A percentile compares a stretch with the other conserved stretches of the same genome.
These are phyloP conservation scores for Clonostachys sp. DNA, from an alignment of 2,329 filamentous ascomycete genomes.

Conservation along the genomic window DNA sequence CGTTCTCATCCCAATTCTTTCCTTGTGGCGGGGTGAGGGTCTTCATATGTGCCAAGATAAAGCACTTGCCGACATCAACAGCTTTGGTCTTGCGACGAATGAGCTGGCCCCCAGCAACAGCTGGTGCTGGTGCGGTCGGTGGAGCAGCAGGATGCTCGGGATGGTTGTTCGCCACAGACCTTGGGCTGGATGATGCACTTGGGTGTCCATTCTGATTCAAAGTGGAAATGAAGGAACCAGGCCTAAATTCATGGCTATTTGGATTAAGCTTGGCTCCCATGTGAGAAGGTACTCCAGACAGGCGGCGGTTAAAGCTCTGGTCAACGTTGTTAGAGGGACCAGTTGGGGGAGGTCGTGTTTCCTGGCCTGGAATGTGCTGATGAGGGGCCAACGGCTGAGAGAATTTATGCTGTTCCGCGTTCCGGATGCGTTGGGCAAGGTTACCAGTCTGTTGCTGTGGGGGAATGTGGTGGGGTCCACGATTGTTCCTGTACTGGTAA, in stretches of 20 bases:
- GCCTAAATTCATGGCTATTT: conserved; percentile 75
- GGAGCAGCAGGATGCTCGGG: conserved; percentile 20
- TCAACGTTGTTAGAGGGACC: conserved; percentile 59
- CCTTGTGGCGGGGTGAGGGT: conserved; percentile 45
- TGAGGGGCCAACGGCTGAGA: conserved; percentile 34
- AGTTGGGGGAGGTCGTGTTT: conserved; percentile 68
- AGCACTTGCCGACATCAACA: conserved; percentile 66
- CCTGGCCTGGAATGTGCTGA: conserved; percentile 51
- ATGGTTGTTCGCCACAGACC: conserved; percentile 51
- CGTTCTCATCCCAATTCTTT: conserved; percentile 68
- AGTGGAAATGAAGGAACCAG: conserved; percentile 72
- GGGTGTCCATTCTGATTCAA: conserved; percentile 70
- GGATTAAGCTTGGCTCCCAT: conserved; percentile 57
- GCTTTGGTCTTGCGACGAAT: conserved; percentile 69
- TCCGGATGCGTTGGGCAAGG: conserved; percentile 45
- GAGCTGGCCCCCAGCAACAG: conserved; percentile 32
- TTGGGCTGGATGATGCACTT: conserved; percentile 71
- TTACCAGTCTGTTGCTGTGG: conserved; percentile 35
- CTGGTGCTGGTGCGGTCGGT: conserved; percentile 4
- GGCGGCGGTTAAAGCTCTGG: conserved; percentile 46
- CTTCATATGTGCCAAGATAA: conserved; percentile 49
- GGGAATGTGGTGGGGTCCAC: conserved; percentile 35
- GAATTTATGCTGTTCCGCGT: conserved; percentile 46
- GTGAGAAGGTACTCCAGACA: conserved; percentile 45
- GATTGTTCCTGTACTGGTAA: conserved; percentile 45